Conservation (phyloP, 495 filamentous ascomycete genomes). For the Daldinia grandis region DNA sequence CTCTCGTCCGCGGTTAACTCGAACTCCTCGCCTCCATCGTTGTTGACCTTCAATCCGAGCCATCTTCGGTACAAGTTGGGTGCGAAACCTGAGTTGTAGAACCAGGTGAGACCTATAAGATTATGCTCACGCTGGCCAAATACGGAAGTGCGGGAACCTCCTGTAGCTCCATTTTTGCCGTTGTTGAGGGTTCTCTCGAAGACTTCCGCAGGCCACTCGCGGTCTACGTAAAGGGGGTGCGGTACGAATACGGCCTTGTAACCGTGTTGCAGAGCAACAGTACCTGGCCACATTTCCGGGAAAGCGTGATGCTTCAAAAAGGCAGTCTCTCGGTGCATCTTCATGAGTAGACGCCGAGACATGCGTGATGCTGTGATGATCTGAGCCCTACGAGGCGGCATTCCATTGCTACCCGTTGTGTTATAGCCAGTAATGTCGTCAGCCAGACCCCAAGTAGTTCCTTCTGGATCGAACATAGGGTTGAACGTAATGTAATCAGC, state of each 20-base stretch:
- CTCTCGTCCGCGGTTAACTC: constrained; percentile 67
- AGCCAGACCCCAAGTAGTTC: constrained; percentile 85
- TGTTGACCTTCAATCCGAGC: constrained; percentile 85
- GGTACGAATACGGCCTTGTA: constrained; percentile 95
- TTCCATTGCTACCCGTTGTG: constrained; percentile 58
- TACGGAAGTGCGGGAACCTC: constrained; percentile 74
- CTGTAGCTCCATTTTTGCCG: constrained; percentile 79
- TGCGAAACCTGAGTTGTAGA: constrained; percentile 88
- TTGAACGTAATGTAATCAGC: constrained; percentile 95
- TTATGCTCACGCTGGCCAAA: constrained; percentile 92
- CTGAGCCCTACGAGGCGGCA: constrained; percentile 82
- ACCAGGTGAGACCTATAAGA: constrained; percentile 89
- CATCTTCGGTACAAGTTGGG: constrained; percentile 85
- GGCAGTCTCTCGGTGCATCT: constrained; percentile 90
- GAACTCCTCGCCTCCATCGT: constrained; percentile 84
- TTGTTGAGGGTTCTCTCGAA: constrained; percentile 85
- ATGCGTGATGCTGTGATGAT: constrained; percentile 89
- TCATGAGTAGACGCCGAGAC: constrained; percentile 78
- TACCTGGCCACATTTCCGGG: constrained; percentile 95
- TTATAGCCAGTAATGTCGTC: constrained; percentile 94
- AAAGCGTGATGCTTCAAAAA: constrained; percentile 87
- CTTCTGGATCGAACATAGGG: constrained; percentile 89
- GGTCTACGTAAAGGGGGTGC: constrained; percentile 90
- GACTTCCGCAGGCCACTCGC: constrained; percentile 83
- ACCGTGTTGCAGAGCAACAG: constrained; percentile 87